Evolutionary conservation across 23 red algal genomes (phyloP).

Genomic region (Chondrus crispus): DNA sequence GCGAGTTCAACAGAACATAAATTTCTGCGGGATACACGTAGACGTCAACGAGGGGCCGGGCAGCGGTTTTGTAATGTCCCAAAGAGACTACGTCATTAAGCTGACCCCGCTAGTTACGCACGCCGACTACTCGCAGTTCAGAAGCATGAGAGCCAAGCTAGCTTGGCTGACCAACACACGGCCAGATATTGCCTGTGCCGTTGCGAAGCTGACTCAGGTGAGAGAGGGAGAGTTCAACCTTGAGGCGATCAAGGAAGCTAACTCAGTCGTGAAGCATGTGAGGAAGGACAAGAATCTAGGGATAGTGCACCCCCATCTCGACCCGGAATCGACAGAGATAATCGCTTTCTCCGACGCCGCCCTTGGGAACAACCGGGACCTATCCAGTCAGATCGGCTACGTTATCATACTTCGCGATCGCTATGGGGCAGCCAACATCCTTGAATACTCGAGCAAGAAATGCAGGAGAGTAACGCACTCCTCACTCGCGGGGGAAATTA

Average conservation of each 20-base stretch:
- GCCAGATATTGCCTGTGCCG: neutral
- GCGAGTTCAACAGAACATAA: neutral
- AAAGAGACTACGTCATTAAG: neutral
- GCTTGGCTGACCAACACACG: neutral
- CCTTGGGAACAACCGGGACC: neutral
- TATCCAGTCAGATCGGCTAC: neutral
- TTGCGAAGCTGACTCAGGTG: neutral
- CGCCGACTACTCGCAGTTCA: neutral
- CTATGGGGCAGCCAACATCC: too few species aligned
- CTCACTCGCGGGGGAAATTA: too few species aligned
- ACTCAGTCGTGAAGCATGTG: neutral
- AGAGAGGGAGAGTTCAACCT: neutral
- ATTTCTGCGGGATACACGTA: neutral
- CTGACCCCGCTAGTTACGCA: neutral
- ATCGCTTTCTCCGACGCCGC: neutral
- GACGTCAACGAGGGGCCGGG: neutral
- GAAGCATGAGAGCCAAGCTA: neutral
- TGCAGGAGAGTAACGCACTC: too few species aligned
- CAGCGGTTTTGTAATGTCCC: neutral
- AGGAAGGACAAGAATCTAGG: neutral
- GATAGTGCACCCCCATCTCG: neutral
- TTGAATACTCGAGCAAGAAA: too few species aligned
- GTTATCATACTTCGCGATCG: neutral
- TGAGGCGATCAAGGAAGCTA: neutral
- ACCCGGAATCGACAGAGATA: neutral